phyloP scores from a whole-genome alignment of 2,329 filamentous ascomycete species.

The Orbilia quercus region DNA sequence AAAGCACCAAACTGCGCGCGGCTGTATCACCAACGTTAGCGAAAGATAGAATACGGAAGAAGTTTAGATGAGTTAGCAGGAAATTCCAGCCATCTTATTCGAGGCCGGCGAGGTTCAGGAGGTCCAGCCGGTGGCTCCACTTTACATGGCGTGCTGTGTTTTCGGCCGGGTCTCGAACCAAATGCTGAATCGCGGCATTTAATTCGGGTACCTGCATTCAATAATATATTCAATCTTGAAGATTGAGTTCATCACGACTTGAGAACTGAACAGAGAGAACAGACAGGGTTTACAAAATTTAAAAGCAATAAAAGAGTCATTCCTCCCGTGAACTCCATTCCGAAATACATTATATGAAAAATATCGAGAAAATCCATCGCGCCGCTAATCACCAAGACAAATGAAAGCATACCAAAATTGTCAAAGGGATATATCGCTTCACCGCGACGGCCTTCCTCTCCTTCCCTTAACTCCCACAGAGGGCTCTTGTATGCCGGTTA shows the following conservation, averaged over 20 bases:
- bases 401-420: neutral
- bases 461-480: neutral
- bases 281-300: no score
- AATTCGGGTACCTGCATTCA: conserved; percentile 12
- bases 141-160: conserved; percentile 36
- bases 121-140: conserved; percentile 36
- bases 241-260: no score
- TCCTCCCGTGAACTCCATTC: conserved; percentile 5
- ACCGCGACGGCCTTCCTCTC: conserved; percentile 30
- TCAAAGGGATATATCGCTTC: neutral
- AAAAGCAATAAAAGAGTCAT: no score
- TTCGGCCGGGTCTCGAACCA: conserved; percentile 25
- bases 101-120: conserved; percentile 21
- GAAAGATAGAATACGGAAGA: conserved; percentile 1
- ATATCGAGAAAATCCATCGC: neutral
- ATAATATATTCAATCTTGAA: neutral
- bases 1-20: neutral
- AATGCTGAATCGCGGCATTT: conserved; percentile 7
- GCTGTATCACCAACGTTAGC: neutral
- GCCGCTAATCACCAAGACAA: conserved; percentile 2
- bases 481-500: conserved; percentile 26
- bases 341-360: conserved; percentile 14
- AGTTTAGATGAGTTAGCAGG: conserved; percentile 1
- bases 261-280: neutral
- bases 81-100: conserved; percentile 48